Base-by-base conservation (phyloP, 371 early-diverging fungal genomes). In the Fennellomyces sp. region DNA sequence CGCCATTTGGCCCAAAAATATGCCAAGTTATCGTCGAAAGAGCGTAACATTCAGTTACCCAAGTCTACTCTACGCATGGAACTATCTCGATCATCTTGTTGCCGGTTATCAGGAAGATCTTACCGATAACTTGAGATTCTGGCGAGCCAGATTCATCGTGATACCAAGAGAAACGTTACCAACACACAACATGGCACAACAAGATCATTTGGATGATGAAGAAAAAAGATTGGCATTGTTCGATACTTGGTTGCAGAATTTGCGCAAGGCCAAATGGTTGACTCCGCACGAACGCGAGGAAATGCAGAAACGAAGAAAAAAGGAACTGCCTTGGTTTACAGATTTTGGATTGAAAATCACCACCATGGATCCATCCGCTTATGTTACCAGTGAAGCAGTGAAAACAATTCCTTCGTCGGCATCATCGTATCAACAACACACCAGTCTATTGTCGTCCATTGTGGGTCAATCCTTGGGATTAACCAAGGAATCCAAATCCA, bases 211-310 rank as follows among this genome's bases (percentile, higher is more conserved):
- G 41, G 89, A 93, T 60, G 94, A 95, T 10, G 98, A 97, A 66
- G 99, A 98, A 64, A 69, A 92, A 41, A 81, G 99, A 5, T 62
- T 97, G 0, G 91, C 87, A 0, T 86, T 92, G 23, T 96, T 98
- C 72, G 86, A 89, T 52, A 81, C 82, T n/a, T 94, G 94, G 72
- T 60, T 92, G 31, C 94, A 94, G 52, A 83, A 86, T 21, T 79
- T 94, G 21, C 82, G 88, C 15, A 87, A 88, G 62, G 84, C 85
- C 0, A 68, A 76, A 57, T 83, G 75, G 70, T 41, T 73, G 1
- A 67, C 84, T 2, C 80, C 75, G 1, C 69, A 78, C 33, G 84
- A 85, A 51, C 62, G 74, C 8, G 78, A 74, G 21, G 72, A 72
- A 51, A 69, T 85, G 27, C 80, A 78, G 59, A 71, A 75, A 25